These are phyloP conservation scores for Escovopsis sp. DNA, from an alignment of 2,329 filamentous ascomycete species.

Conservation along the genomic window DNA sequence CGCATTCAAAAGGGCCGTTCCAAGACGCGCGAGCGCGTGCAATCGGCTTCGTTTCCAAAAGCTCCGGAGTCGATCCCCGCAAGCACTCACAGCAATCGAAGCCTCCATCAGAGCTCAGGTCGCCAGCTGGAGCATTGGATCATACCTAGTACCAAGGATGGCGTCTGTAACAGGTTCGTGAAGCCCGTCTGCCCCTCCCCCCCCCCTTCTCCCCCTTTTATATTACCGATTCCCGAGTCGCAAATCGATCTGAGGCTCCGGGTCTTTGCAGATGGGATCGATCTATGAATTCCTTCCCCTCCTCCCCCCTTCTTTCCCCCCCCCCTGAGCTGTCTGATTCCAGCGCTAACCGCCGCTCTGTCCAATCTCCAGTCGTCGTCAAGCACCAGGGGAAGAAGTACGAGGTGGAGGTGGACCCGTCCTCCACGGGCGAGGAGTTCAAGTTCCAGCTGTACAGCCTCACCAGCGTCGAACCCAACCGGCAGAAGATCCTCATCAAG, in stretches of 20 bases:
- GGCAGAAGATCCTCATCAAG: conserved; percentile 92
- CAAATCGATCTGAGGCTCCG: not conserved
- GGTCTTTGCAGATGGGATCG: not conserved
- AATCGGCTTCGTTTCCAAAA: too few relatives aligned
- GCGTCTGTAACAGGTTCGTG: conserved; percentile 38
- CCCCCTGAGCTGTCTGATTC: not conserved
- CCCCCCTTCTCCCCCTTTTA: not conserved
- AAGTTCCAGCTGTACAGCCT: conserved; percentile 93
- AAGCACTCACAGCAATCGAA: too few relatives aligned
- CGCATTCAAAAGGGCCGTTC: too few relatives aligned
- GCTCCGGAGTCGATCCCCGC: too few relatives aligned
- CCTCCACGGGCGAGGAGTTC: conserved; percentile 77
- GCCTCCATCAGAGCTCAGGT: too few relatives aligned
- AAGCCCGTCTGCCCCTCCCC: conserved; percentile 7
- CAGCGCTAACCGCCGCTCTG: not conserved
- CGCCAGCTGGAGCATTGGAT: too few relatives aligned
- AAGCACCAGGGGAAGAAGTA: conserved; percentile 95
- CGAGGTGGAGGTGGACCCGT: conserved; percentile 79
- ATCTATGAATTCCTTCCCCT: not conserved
- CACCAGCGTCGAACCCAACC: conserved; percentile 88
- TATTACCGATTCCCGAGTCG: not conserved
- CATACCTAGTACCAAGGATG: conserved; percentile 25
- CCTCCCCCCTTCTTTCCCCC: not conserved
- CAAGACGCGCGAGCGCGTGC: too few relatives aligned
- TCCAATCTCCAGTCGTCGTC: conserved; percentile 52